Base-by-base conservation (phyloP, 768 basidiomycete genomes). In the Panaeolus cyanescens region DNA sequence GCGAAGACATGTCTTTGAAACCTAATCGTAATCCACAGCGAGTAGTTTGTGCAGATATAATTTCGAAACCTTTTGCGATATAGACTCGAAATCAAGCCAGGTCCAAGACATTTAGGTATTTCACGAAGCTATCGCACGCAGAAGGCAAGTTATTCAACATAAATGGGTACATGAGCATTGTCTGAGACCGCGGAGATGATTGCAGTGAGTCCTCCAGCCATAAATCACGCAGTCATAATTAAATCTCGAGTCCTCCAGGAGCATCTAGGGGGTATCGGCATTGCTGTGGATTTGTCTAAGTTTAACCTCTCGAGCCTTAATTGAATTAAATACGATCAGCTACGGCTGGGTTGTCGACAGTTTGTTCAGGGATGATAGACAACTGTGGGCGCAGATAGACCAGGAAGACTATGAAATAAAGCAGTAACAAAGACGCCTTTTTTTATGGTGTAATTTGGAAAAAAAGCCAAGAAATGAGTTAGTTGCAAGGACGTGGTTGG, bases 381-480 rank as follows among this genome's bases (percentile, higher is more conserved):
- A 13, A 50, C 45, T n/a, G 22, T 50, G 45, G 22, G 15, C 45
- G 45, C 25, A 50, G 45, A 1, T 15, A 9, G 12, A 8, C 19
- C 39, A 22, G 39, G 22, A 8, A 42, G 19, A 15, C n/a, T 50
- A 28, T 50, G 25, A 50, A 50, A n/a, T 50, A 8, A 50, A 50
- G 25, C 45, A 50, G 45, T 12, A 22, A 50, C 22, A 50, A 28
- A 28, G 22, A 28, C 45, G 45, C 45, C 13, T 57, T 57, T 57
- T 57, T 57, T 33, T 13, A 37, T 12, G 53, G 39, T 32, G 32
- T 10, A 50, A 33, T 28, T 50, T 55, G 32, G 32, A 17, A 31
- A 56, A 53, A 59, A 30, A 33, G 20, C 8, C 28, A 54, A 25
- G 34, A 55, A 57, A 62, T 59, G 61, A 55, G 59, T 50, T 54